Evolutionary conservation across 2,329 filamentous ascomycete species (phyloP), one percentile per base, ranked within the genome.

Genomic region (Zymoseptoria tritici): DNA sequence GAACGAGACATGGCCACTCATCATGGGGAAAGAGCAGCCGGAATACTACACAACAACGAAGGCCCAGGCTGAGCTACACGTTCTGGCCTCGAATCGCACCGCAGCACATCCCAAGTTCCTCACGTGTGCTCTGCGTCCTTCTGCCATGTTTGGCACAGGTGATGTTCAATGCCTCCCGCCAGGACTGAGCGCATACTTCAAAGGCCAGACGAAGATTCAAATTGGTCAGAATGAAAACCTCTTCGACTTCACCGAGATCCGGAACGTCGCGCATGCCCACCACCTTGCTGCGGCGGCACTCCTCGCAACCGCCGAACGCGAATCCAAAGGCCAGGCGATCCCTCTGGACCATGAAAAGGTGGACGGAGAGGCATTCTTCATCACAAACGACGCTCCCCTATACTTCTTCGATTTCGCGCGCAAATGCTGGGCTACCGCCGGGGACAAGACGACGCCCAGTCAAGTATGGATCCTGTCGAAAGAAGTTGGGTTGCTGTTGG

Each of bases 181-280:
- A 51, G 75, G 79, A 57, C 66, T 80, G 22, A 69, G 64, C n/a
- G 77, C 75, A 1, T 79, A 77, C 66, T 74, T 73, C 65, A 74
- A 74, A 56, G 77, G 79, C 46, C 78, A 80, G 68, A 78, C 74
- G 59, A 80, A 78, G 65, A 77, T 78, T 62, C 79, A 82, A 62
- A 72, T 83, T 54, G 80, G 80, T 56, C 68, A 73, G 20, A 81
- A 82, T 67, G 74, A 77, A 58, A 82, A 83, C 66, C 71, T 81
- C 2, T 82, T 80, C 71, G 80, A 83, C 68, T 81, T 80, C 62
- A 80, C 79, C 46, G 81, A 81, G 64, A 77, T 80, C 52, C 78
- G 74, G 49, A 83, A 82, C 66, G 75, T 81, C 13, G 78, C 78
- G 2, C 75, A 81, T 64, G 80, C 77, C 0, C 80, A 83, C 63